phyloP scores from a whole-genome alignment of 75 land plant genomes.

The Sequoia sempervirens region DNA sequence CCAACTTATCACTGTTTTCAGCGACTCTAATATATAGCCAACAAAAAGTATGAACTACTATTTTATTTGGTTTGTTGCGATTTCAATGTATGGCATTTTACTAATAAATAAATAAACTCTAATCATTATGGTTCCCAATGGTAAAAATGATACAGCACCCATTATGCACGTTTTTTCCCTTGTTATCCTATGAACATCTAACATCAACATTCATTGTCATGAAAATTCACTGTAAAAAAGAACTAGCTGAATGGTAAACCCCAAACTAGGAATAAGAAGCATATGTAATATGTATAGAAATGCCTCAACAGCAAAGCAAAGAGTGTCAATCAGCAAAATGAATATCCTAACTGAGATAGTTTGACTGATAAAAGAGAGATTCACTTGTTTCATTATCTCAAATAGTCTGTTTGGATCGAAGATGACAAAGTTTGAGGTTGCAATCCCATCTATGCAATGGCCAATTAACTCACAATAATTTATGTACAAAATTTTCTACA shows the following conservation, averaged over 20 bases:
- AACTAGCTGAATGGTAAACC: background rate
- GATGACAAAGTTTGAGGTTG: background rate
- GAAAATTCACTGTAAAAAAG: background rate
- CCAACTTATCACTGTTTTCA: background rate
- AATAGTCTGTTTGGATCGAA: background rate
- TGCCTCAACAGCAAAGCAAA: background rate
- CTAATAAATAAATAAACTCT: background rate
- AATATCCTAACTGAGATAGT: background rate
- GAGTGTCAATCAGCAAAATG: background rate
- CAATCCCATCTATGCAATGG: background rate
- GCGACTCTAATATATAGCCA: background rate
- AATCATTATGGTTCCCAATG: background rate
- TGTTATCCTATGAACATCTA: background rate
- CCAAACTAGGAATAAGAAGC: background rate
- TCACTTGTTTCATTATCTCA: background rate
- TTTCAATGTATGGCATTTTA: background rate
- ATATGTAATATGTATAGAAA: background rate
- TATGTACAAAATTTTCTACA: conserved; percentile 6
- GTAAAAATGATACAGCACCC: background rate
- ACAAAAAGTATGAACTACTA: background rate
- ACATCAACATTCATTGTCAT: background rate
- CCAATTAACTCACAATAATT: background rate
- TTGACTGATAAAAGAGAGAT: background rate
- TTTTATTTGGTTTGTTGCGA: background rate
- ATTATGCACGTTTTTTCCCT: background rate